A percentile compares a stretch with the other conserved stretches of the same genome.
phyloP scores from a whole-genome alignment of 176 grass and related monocot species.

The maize (Zea mays) region Zm-B73-REFERENCE-NAM-5.0 NC_050097.1:2844001-2844500 shows the following conservation, averaged over 20 bases:
- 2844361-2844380: background rate
- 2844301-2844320: constrained; percentile 73
- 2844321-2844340: constrained; percentile 62
- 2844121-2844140: constrained; percentile 51
- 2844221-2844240: constrained; percentile 54
- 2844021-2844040: constrained; percentile 81
- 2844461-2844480: background rate
- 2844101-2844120: constrained; percentile 70
- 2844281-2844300: constrained; percentile 82
- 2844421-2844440: background rate
- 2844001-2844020: constrained; percentile 79
- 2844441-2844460: background rate
- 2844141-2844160: constrained; percentile 51
- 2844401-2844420: background rate
- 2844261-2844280: constrained; percentile 63
- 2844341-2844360: constrained; percentile 69
- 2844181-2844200: constrained; percentile 42
- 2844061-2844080: constrained; percentile 83
- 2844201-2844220: constrained; percentile 86
- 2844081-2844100: constrained; percentile 83
- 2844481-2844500: background rate
- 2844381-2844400: background rate
- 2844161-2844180: constrained; percentile 53
- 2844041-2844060: constrained; percentile 52
- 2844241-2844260: constrained; percentile 89